Percentiles rank a stretch among this genome's conserved stretches.
phyloP scores from a whole-genome alignment of 2,329 filamentous ascomycete genomes.

The Corinectria fuckeliana region DNA sequence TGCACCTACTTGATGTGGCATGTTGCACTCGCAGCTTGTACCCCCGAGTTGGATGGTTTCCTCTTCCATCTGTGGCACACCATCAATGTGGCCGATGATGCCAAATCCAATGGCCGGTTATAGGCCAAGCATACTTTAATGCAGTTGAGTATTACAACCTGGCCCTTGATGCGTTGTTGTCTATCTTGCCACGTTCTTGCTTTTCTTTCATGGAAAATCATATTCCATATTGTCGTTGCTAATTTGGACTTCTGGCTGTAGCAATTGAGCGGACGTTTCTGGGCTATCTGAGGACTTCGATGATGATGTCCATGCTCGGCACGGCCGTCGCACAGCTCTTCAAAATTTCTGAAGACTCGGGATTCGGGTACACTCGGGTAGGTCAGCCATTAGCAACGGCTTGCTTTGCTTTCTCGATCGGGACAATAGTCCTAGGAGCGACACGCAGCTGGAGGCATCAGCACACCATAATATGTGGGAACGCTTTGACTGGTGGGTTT shows the following conservation, averaged over 20 bases:
- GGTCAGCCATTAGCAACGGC: constrained; percentile 63
- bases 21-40: background rate
- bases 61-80: background rate
- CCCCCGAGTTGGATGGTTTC: constrained; percentile 1
- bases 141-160: background rate
- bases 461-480: constrained; percentile 38
- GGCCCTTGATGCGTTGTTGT: background rate
- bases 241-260: constrained; percentile 41
- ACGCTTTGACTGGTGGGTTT: constrained; percentile 41
- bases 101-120: background rate
- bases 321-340: constrained; percentile 73
- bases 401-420: constrained; percentile 50
- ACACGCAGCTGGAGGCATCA: constrained; percentile 43
- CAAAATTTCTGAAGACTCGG: constrained; percentile 50
- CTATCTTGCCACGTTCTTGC: background rate
- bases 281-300: constrained; percentile 73
- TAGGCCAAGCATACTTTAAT: background rate
- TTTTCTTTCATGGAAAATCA: background rate
- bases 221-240: background rate
- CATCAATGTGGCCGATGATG: background rate
- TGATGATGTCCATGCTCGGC: constrained; percentile 71
- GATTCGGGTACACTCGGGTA: constrained; percentile 65
- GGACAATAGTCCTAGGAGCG: constrained; percentile 41
- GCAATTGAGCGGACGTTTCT: constrained; percentile 79
- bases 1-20: background rate